Base-by-base conservation (phyloP, 108 stramenopile species). In the Skeletonema menzelii region DNA sequence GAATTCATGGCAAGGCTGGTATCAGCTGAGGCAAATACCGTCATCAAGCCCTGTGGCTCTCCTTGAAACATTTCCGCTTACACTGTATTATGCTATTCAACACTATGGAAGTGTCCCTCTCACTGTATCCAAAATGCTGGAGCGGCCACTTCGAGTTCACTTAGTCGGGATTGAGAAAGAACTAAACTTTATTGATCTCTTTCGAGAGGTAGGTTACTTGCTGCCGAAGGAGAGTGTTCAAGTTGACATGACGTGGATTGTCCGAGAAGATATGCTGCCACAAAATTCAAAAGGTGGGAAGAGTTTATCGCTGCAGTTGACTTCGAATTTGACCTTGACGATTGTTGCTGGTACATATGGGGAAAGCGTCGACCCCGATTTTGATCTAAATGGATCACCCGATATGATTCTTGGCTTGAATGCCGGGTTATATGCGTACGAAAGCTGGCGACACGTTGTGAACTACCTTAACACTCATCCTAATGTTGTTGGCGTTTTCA, bases 161-260 rank as follows among this genome's bases (percentile, higher is more conserved):
- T 66, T 93, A 13, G 95, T 96, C 27, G 95, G 95, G 0, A 77
- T 87, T 24, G 95, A 96, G 57, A 96, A 96, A 83, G 95, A 96
- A 73, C 49, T 92, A 49, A 93, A 96, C 59, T 96, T 96, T 81
- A 38, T 96, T 56, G 92, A 93, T 81, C 56, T 93, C 1, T 96
- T 96, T 73, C 31, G 74, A 27, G 95, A 96, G 74, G 57, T 93
- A 4, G 80, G 67, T 15, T 91, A 79, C 69, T 67, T 95, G 10
- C 56, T 95, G 8, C 91, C 91, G 24, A 22, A 53, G 22, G 71
- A 85, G 19, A 72, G 88, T 68, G 22, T 95, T 4, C 28, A 82
- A 72, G 26, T 95, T n/a, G 89, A 93, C 28, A 59, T 96, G 67
- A 77, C 84, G 0, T 93, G 90, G 77, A 69, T 96, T 13, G 89